Evolutionary conservation across 148 eudicot genomes (phyloP), one percentile per base, ranked within the genome.

Genomic region (Persicaria tinctoria): DNA sequence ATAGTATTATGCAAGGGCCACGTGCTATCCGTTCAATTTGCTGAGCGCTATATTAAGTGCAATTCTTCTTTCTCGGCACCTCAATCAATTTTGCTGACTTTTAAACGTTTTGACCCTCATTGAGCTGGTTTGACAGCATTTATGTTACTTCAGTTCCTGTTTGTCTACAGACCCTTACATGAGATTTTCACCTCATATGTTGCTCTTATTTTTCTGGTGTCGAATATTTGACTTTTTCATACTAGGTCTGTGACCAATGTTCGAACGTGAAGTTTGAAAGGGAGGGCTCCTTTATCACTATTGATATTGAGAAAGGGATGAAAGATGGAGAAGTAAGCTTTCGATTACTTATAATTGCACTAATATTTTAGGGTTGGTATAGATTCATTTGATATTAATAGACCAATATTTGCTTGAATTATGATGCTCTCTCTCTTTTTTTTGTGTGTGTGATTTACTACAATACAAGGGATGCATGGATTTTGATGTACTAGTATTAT

Each of bases 281-380:
- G 76, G 99, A 90, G 74, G 99, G 99, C 9, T 86, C 86, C 79
- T 87, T 85, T 51, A 73, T 92, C 76, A 95, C 99, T 38, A 94
- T 95, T 70, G 99, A 95, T 83, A 89, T 92, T 74, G 99, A 95
- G 87, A 95, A 92, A 84, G 99, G 99, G 75, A 95, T 95, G 97
- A 90, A 90, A 80, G 99, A 95, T 83, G 99, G 99, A 71, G 83
- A 95, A 76, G 99, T 95, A 90, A 84, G 90, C 68, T 76, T 75
- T 8, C 27, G 68, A 63, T 63, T 63, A 32, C 46, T 63, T 27
- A 12, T 63, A 60, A 13, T 60, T 60, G 44, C 68, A 27, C 41
- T 57, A 17, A 57, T 32, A 3, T 50, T 14, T 10, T 56, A 56
- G 66, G 13, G 23, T 4, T 60, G 6, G 23, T 60, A 23, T 60